Base-by-base conservation (phyloP, 2,329 filamentous ascomycete species). In the Chaetomium sp. region DNA sequence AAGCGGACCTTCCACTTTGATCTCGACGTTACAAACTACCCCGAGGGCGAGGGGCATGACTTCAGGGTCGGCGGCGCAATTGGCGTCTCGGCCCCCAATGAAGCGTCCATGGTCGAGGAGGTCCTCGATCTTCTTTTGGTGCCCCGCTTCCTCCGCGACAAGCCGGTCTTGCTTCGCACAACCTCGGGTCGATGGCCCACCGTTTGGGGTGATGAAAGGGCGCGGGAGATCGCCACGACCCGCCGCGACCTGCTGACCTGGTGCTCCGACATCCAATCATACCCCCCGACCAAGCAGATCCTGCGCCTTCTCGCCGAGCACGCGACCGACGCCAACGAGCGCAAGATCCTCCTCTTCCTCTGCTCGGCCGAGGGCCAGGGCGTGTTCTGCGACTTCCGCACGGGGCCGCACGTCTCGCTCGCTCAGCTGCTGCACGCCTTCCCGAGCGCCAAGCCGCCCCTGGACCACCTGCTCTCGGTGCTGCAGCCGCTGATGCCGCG, bases 1-100 rank as follows among this genome's bases (percentile, higher is more conserved):
- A 99, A 99, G 85, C 86, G 94, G 66, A 99, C 95, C 0, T 97
- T 94, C 76, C 95, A 99, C 78, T 98, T 98, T 73, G 95, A 98
- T 73, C 87, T 99, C 53, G 95, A 99, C 73, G 90, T 99, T 57
- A 97, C 94, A 57, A 90, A 97, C 75, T 99, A 99, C 72, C 76
- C 95, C 0, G 85, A 87, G 23, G 92, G 96, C 78, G 90, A 91
- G 61, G 83, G 85, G 57, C 87, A 93, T 5, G 95, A 98, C 74
- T 99, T 98, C 83, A 93, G 94, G 75, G 95, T 99, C 21, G 95
- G 95, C 64, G 95, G 95, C 62, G 95, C 95, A 60, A 94, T 99
- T 76, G 95, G 95, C 47, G 87, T 99, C 64, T 92, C 91, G 75
- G 93, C 94, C 0, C 93, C 93, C 62, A 99, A 98, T 73, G 88